phyloP scores from a whole-genome alignment of 495 filamentous ascomycete species.

The Daldinia vernicosa region DNA sequence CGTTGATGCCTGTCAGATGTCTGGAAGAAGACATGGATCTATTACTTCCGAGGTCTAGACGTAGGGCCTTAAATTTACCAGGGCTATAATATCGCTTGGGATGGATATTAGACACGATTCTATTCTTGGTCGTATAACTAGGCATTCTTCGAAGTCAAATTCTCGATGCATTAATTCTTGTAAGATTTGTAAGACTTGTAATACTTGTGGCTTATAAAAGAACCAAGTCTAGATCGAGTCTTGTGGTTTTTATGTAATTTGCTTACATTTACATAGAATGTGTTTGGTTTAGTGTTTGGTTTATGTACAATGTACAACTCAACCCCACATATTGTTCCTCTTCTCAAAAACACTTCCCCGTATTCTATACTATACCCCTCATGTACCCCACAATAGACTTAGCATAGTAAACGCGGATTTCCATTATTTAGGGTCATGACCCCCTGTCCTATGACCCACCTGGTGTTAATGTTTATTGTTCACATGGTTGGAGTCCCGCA shows the following conservation, averaged over 20 bases:
- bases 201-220: not conserved
- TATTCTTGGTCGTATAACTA: not conserved
- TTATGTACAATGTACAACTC: not conserved
- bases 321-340: not conserved
- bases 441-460: slow-evolving; percentile 25
- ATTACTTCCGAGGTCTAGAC: not conserved
- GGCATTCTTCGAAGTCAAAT: not conserved
- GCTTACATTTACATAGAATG: not conserved
- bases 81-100: not conserved
- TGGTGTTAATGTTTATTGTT: slow-evolving; percentile 24
- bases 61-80: not conserved
- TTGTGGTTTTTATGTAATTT: not conserved
- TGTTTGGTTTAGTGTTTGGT: not conserved
- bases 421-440: not conserved
- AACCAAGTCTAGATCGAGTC: not conserved
- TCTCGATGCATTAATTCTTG: not conserved
- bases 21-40: not conserved
- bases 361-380: slow-evolving; percentile 18
- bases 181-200: not conserved
- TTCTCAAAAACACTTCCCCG: slow-evolving; percentile 10
- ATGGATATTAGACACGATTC: not conserved
- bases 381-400: slow-evolving; percentile 10
- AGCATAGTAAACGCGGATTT: not conserved
- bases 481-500: slow-evolving; percentile 21
- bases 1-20: not conserved